These are phyloP conservation scores for Termitomyces sp. DNA, from an alignment of 1,284 basidiomycete genomes.

Conservation along the genomic window DNA sequence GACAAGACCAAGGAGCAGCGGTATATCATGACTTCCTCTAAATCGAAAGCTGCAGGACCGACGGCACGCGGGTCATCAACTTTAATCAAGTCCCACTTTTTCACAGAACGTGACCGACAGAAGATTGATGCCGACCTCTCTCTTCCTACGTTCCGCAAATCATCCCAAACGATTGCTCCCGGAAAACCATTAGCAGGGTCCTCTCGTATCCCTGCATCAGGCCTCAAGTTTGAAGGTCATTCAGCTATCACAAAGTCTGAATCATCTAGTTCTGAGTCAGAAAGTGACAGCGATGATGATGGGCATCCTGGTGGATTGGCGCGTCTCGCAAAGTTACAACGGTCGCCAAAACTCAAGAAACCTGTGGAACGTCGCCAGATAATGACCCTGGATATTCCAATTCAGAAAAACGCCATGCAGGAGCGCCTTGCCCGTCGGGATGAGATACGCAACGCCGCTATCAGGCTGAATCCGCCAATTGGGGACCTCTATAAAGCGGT, in stretches of 20 bases:
- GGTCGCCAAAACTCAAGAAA: constrained; percentile 54
- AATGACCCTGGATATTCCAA: constrained; percentile 61
- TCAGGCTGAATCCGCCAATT: constrained; percentile 82
- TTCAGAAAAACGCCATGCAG: constrained; percentile 38
- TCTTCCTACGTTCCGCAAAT: constrained; percentile 33
- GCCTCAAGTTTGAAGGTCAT: constrained; percentile 26
- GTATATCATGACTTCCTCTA: constrained; percentile 11
- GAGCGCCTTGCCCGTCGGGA: constrained; percentile 52
- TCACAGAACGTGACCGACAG: constrained; percentile 33
- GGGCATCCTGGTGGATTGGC: constrained; percentile 41
- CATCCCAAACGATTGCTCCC: constrained; percentile 12
- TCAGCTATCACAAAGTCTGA: constrained; percentile 7
- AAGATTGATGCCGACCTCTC: constrained; percentile 29
- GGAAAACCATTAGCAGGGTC: constrained; percentile 7
- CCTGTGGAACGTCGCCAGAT: constrained; percentile 61
- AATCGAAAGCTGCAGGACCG: constrained; percentile 11
- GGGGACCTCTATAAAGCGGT: constrained; percentile 76
- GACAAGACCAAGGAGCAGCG: constrained; percentile 10
- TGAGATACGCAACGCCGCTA: constrained; percentile 56
- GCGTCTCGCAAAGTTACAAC: constrained; percentile 59
- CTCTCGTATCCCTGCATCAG: constrained; percentile 7
- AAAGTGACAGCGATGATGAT: constrained; percentile 42
- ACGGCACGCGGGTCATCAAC: constrained; percentile 7
- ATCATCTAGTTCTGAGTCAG: constrained; percentile 20
- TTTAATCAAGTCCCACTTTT: constrained; percentile 19